Conservation (phyloP, 106 monocot species). For the Dendrobium nobile region DNA sequence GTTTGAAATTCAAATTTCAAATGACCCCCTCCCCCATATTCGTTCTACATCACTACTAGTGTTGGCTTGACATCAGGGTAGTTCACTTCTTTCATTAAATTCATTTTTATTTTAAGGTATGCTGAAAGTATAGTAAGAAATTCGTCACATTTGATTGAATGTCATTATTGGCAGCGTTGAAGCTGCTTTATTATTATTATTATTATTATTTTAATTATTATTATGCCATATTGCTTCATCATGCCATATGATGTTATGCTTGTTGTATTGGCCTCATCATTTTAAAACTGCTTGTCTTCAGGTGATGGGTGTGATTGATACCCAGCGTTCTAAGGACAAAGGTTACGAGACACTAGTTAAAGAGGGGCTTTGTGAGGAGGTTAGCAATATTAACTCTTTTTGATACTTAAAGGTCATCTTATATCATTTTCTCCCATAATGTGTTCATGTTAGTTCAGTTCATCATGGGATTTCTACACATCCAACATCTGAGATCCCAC, state of each 20-base stretch:
- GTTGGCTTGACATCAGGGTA: neutral
- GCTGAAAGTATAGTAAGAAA: neutral
- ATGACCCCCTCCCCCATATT: too few relatives aligned
- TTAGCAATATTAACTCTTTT: slow-evolving; percentile 15
- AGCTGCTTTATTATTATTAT: neutral
- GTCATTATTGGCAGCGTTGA: neutral
- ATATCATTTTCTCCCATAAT: neutral
- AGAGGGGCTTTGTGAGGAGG: slow-evolving; percentile 93
- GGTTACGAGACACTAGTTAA: slow-evolving; percentile 93
- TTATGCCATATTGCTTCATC: neutral
- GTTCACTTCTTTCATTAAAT: neutral
- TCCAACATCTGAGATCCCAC: neutral
- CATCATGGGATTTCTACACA: neutral
- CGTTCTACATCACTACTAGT: too few relatives aligned
- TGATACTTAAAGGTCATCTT: neutral
- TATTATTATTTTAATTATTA: neutral
- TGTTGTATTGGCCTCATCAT: neutral
- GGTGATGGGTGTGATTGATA: slow-evolving; percentile 83
- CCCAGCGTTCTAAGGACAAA: slow-evolving; percentile 70
- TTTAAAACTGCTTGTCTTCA: slow-evolving; percentile 18
- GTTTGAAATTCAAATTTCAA: too few relatives aligned
- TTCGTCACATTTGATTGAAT: neutral
- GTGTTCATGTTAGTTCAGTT: neutral
- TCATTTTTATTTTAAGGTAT: neutral
- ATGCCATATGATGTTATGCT: neutral